phyloP scores from a whole-genome alignment of 345 rosid species.

The Firmiana major region DNA sequence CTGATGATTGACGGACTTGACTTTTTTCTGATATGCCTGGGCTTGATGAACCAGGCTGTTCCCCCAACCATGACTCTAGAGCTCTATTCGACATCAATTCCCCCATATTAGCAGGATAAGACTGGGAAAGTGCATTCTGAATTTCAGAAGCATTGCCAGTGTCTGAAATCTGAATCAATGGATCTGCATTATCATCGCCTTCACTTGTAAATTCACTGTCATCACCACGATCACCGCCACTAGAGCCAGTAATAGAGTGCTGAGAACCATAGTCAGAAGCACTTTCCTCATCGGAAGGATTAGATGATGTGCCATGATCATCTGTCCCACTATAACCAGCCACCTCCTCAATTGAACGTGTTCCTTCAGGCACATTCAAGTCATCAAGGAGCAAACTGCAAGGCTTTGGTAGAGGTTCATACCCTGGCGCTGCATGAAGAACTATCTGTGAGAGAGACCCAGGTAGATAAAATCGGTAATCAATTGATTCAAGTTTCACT shows the following conservation, averaged over 20 bases:
- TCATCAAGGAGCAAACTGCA: constrained; percentile 54
- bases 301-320: constrained; percentile 46
- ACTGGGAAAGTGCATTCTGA: constrained; percentile 30
- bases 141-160: constrained; percentile 22
- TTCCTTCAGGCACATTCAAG: constrained; percentile 35
- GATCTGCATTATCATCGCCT: constrained; percentile 39
- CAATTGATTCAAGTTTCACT: constrained; percentile 34
- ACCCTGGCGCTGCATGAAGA: constrained; percentile 99
- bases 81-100: constrained; percentile 60
- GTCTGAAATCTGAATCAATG: constrained; percentile 77
- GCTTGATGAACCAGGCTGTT: constrained; percentile 60
- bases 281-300: constrained; percentile 59
- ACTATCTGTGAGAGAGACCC: constrained; percentile 96
- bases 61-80: constrained; percentile 86
- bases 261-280: constrained; percentile 69
- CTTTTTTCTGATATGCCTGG: constrained; percentile 35
- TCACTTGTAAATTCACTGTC: constrained; percentile 47
- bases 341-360: constrained; percentile 19
- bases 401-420: constrained; percentile 97
- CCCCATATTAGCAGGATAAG: constrained; percentile 34
- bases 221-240: constrained; percentile 35
- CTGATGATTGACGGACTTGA: constrained; percentile 49
- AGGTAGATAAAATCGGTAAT: constrained; percentile 79
- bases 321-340: constrained; percentile 26
- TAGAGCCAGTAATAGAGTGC: constrained; percentile 41